Conservation (phyloP, 208 protist species). For the Acanthamoeba castellanii region DNA sequence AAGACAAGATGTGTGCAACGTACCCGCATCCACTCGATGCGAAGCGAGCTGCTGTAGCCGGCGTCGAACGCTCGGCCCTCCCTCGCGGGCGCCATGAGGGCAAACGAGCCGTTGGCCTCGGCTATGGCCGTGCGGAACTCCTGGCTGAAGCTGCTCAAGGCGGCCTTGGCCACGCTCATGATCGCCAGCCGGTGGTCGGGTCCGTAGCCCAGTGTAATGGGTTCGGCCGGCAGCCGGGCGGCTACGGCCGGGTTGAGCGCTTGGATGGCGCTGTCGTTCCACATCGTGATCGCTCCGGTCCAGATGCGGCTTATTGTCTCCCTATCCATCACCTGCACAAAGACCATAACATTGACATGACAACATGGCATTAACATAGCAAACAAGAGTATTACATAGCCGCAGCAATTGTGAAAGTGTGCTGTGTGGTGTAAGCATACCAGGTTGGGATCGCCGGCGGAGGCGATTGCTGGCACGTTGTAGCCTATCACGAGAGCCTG, state of each 20-base stretch:
- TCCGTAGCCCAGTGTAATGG: not conserved
- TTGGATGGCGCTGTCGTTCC: not conserved
- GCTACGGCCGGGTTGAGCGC: not conserved
- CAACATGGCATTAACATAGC: not conserved
- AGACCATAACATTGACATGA: too few relatives aligned
- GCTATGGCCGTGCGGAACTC: not conserved
- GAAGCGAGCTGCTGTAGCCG: not conserved
- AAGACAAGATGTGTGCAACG: not conserved
- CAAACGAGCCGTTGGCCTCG: not conserved
- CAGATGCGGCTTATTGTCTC: constrained; percentile 17
- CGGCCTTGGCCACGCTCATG: not conserved
- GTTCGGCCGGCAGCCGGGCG: not conserved
- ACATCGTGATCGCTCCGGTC: not conserved
- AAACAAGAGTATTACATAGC: too few relatives aligned
- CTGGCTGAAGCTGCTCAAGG: not conserved
- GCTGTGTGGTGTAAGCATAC: not conserved
- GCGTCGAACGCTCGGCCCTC: not conserved
- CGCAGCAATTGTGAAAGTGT: too few relatives aligned
- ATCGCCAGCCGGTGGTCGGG: not conserved
- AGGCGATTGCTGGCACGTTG: not conserved
- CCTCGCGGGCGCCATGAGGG: not conserved
- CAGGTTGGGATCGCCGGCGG: not conserved
- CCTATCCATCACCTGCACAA: not conserved
- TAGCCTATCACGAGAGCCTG: not conserved
- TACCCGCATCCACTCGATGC: not conserved